Base-by-base conservation (phyloP, 805 yeast genomes). In the Schizosaccharomyces lindneri region DNA sequence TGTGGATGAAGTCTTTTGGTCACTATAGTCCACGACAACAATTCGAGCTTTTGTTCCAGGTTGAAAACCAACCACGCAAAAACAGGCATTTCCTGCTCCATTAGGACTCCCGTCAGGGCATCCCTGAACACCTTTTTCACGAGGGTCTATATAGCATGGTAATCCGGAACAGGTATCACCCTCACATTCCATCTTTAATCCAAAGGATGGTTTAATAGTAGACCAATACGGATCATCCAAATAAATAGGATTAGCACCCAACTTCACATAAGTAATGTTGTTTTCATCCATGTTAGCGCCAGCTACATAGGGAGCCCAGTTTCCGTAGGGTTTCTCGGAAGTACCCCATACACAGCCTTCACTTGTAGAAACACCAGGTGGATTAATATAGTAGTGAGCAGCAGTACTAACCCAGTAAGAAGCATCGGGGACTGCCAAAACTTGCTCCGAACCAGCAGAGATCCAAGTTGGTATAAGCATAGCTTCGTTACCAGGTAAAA, bases 271-370 rank as follows among this genome's bases (percentile, higher is more conserved):
- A 2, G 95, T 87, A 39, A 60, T 59, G 41, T 86, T 83, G 63
- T 68, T 72, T 64, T 71, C 72, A 70, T 86, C 95, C 76, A 80
- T 80, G 75, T 87, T 87, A 64, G 89, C 87, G 65, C 96, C 96
- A 17, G 93, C 94, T 65, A 88, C 95, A 67, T 86, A 87, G 32
- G 95, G 95, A 17, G 95, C 73, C 95, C 95, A 88, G 78, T 87
- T 87, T 63, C 96, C 96, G 65, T 75, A 75, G 19, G 93, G 83
- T 63, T 84, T 74, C 60, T 75, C 72, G 39, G 76, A 76, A 19
- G 83, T 72, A 4, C 95, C 95, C 95, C 96, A 87, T 65, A 78
- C 78, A 72, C 95, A 87, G 43, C 84, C 95, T 55, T 87, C 90
- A 9, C 74, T 75, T 32, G 81, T 77, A 43, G 85, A 79, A 36